These are phyloP conservation scores for Chernovozyma sophiae-reginae DNA, from an alignment of 1,139 yeast species.

Conservation along the genomic window DNA sequence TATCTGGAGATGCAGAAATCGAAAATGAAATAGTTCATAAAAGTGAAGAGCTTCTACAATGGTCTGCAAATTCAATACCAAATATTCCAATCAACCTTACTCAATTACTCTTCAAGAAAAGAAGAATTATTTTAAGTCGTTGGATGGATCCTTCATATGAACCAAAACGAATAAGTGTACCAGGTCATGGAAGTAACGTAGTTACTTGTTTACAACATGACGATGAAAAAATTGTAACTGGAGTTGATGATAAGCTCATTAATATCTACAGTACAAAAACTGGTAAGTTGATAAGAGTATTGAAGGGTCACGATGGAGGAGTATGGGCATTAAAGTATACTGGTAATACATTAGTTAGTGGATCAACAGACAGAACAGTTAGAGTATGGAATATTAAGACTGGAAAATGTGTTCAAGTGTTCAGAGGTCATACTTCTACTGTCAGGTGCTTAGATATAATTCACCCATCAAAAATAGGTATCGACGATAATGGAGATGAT, in stretches of 20 bases:
- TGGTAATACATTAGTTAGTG: slow-evolving; percentile 81
- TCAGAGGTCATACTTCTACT: slow-evolving; percentile 88
- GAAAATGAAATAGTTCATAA: slow-evolving; percentile 25
- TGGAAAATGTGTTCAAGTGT: slow-evolving; percentile 77
- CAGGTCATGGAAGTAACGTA: slow-evolving; percentile 70
- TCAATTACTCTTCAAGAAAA: slow-evolving; percentile 62
- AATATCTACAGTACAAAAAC: slow-evolving; percentile 76
- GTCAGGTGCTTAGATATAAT: slow-evolving; percentile 87
- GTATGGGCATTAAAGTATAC: slow-evolving; percentile 96
- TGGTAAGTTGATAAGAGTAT: slow-evolving; percentile 63
- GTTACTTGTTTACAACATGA: slow-evolving; percentile 95
- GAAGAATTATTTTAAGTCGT: slow-evolving; percentile 60
- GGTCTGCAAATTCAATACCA: slow-evolving; percentile 23
- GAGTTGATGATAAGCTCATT: slow-evolving; percentile 83
- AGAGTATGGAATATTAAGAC: slow-evolving; percentile 83
- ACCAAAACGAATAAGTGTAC: slow-evolving; percentile 67
- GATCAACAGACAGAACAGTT: slow-evolving; percentile 85
- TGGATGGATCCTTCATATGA: slow-evolving; percentile 79
- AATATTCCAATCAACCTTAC: slow-evolving; percentile 24
- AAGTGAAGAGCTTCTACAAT: slow-evolving; percentile 25
- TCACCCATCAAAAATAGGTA: slow-evolving; percentile 58
- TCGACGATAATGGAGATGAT: slow-evolving; percentile 59
- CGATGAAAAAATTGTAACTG: slow-evolving; percentile 85
- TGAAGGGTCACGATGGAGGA: slow-evolving; percentile 93
- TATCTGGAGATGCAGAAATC: slow-evolving; percentile 35